Conservation (phyloP, 805 yeast genomes). For the Ogataea parapolymorpha region DNA sequence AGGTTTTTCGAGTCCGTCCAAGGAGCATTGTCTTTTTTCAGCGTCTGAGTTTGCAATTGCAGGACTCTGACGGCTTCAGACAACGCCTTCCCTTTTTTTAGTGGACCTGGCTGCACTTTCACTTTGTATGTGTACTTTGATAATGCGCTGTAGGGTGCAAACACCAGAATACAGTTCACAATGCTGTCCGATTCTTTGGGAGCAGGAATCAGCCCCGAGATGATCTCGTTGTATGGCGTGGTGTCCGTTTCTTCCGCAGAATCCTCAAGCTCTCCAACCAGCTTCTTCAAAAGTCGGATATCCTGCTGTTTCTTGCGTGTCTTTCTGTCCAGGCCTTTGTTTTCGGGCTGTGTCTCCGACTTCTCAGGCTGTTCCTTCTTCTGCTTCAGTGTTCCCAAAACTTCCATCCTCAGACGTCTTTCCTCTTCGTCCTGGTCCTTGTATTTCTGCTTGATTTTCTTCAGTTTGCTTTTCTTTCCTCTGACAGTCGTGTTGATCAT, state of each 20-base stretch:
- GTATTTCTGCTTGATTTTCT: constrained; percentile 79
- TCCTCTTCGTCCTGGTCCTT: constrained; percentile 93
- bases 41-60: constrained; percentile 31
- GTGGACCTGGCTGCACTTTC: constrained; percentile 73
- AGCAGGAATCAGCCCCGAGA: constrained; percentile 36
- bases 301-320: constrained; percentile 30
- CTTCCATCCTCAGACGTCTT: constrained; percentile 66
- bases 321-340: constrained; percentile 14
- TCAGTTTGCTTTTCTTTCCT: constrained; percentile 82
- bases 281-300: constrained; percentile 29
- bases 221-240: constrained; percentile 24
- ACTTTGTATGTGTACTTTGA: constrained; percentile 74
- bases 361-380: constrained; percentile 24
- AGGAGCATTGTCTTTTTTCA: constrained; percentile 39
- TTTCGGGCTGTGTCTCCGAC: constrained; percentile 4
- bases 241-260: constrained; percentile 15
- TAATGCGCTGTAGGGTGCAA: constrained; percentile 90
- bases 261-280: constrained; percentile 29
- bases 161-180: constrained; percentile 71
- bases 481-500: constrained; percentile 49
- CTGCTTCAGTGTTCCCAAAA: constrained; percentile 78
- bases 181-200: constrained; percentile 51
- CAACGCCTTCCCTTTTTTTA: constrained; percentile 85
- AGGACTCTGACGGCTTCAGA: constrained; percentile 64
- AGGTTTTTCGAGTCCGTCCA: constrained; percentile 70